Base-by-base conservation (phyloP, 352 stramenopile genomes). In the Phytophthora niederhauseri region DNA sequence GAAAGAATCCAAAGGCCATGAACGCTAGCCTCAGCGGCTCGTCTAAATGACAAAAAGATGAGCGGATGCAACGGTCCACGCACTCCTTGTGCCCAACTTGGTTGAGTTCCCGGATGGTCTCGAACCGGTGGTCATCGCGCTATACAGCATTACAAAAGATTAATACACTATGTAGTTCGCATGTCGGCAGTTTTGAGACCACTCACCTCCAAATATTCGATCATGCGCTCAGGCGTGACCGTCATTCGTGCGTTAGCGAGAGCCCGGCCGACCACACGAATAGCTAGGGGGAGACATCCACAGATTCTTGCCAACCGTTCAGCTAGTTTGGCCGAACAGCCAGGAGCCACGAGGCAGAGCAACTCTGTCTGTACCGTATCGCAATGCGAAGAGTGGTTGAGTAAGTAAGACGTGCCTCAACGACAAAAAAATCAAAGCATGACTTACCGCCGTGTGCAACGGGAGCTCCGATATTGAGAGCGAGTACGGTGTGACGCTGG, bases 1-100 rank as follows among this genome's bases (percentile, higher is more conserved):
- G 84, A 60, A 95, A 95, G 49, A 95, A 91, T 12, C 87, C 87
- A 30, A 95, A 80, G 17, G 82, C 85, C 85, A 95, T 93, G 51
- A 95, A 95, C 1, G 85, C 87, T 19, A 93, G 71, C n/a, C 78
- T 82, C 20, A 93, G 70, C 7, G 84, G 73, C 31, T 90, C 78
- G 2, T 92, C 82, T 30, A 95, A 69, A 49, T 93, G 87, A 30
- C 79, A 89, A 70, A 95, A 93, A 1, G 87, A 95, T 15, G 87
- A 93, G 5, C 87, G 85, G 48, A 95, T 95, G 49, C 83, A 95
- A 6, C 84, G 80, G 49, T 95, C 87, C 11, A 93, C 74, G 53
- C 85, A 92, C 49, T 95, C 87, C 54, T 91, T 90, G 60, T 93
- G 77, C 0, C 85, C 85, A 17, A 85, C 84, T 73, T 92, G 84